Percentiles rank a stretch among this genome's conserved stretches.
These are phyloP conservation scores for Crithidia bombi DNA, from an alignment of 208 protist species.

Conservation along the genomic window DNA sequence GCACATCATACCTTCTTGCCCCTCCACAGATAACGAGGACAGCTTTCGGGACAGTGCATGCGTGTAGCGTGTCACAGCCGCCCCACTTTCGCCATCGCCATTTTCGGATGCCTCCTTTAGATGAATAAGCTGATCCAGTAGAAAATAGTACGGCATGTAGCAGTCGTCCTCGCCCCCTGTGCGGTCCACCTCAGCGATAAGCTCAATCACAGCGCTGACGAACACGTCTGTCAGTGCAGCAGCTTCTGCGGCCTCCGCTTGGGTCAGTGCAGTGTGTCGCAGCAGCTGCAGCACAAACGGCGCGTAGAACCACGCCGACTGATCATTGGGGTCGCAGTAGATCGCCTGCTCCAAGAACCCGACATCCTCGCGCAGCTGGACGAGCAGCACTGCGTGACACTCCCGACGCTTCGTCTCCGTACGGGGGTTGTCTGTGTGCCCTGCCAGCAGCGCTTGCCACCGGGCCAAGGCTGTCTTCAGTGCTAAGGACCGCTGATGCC, in stretches of 20 bases:
- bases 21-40: neutral
- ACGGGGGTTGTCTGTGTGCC: neutral
- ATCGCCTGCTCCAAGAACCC: constrained; percentile 68
- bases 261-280: neutral
- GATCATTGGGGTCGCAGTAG: constrained; percentile 89
- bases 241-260: constrained; percentile 2
- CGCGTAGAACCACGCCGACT: constrained; percentile 89
- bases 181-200: constrained; percentile 54
- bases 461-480: constrained; percentile 44
- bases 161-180: constrained; percentile 44
- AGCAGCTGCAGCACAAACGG: constrained; percentile 54
- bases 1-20: neutral
- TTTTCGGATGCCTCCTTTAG: constrained; percentile 5
- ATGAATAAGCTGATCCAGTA: constrained; percentile 43
- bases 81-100: neutral
- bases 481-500: constrained; percentile 92
- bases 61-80: constrained; percentile 5
- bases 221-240: constrained; percentile 40
- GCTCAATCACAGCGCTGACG: constrained; percentile 45
- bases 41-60: constrained; percentile 13
- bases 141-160: constrained; percentile 62
- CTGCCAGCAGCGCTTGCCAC: neutral
- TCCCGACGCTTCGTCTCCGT: neutral
- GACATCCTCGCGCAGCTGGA: constrained; percentile 59
- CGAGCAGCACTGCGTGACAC: neutral